A percentile compares a stretch with the other conserved stretches of the same genome.
Evolutionary conservation across 1,284 basidiomycete genomes (phyloP).

Genomic region (Anthracocystis setariae): DNA sequence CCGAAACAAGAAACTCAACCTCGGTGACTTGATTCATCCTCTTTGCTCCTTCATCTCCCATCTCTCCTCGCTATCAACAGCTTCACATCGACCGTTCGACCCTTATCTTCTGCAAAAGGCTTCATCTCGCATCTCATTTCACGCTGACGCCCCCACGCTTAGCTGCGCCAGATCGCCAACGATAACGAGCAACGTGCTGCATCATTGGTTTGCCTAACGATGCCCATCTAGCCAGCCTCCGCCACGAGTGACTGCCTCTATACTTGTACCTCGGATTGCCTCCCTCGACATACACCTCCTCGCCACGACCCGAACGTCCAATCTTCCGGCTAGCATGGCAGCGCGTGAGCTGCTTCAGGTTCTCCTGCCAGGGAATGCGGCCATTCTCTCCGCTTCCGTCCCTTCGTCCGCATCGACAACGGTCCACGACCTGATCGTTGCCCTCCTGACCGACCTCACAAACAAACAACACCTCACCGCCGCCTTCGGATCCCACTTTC

Average conservation of each 20-base stretch:
- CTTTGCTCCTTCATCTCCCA: background rate
- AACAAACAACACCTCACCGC: slow-evolving; percentile 37
- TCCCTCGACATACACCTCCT: too few relatives aligned
- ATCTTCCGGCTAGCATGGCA: slow-evolving; percentile 36
- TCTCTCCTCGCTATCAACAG: background rate
- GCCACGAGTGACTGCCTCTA: background rate
- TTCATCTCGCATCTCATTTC: too few relatives aligned
- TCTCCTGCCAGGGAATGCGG: slow-evolving; percentile 49
- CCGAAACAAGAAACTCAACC: slow-evolving; percentile 1
- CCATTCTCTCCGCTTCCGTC: slow-evolving; percentile 48
- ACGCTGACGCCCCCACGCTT: too few relatives aligned
- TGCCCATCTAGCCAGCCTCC: too few relatives aligned
- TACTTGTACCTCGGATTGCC: too few relatives aligned
- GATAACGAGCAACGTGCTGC: too few relatives aligned
- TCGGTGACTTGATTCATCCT: background rate
- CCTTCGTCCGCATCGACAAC: slow-evolving; percentile 34
- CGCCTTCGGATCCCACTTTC: slow-evolving; percentile 51
- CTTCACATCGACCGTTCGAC: background rate
- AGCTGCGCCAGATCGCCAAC: too few relatives aligned
- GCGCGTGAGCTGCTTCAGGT: slow-evolving; percentile 52
- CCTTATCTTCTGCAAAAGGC: background rate
- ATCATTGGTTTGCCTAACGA: too few relatives aligned
- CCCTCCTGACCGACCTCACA: slow-evolving; percentile 45
- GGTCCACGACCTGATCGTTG: slow-evolving; percentile 40
- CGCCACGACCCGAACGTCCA: too few relatives aligned